Conservation (phyloP, 192 early-diverging fungal species). For the Linnemannia hyalina region DNA sequence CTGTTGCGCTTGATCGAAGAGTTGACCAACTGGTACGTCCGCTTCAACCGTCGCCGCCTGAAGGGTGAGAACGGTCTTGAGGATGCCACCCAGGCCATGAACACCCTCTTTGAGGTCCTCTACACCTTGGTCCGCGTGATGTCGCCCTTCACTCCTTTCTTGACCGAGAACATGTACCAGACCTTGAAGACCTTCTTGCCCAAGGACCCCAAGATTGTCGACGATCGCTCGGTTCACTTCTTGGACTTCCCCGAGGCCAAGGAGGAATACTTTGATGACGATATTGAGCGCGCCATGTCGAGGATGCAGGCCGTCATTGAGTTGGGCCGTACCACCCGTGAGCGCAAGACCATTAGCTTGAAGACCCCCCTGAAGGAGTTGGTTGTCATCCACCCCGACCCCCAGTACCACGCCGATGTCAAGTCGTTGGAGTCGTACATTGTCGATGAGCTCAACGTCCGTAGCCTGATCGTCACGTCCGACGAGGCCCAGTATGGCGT, state of each 20-base stretch:
- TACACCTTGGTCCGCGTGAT: conserved; percentile 91
- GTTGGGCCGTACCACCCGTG: conserved; percentile 90
- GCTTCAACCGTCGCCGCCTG: conserved; percentile 96
- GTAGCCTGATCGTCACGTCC: conserved; percentile 86
- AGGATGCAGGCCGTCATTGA: conserved; percentile 99
- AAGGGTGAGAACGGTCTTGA: conserved; percentile 95
- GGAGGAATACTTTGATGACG: conserved; percentile 95
- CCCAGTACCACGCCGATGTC: conserved; percentile 91
- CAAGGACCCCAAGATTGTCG: conserved; percentile 64
- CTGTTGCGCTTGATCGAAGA: conserved; percentile 91
- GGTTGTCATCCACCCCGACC: conserved; percentile 90
- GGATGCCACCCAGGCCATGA: conserved; percentile 88
- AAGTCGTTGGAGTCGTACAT: conserved; percentile 89
- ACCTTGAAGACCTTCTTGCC: conserved; percentile 85
- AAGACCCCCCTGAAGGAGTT: conserved; percentile 96
- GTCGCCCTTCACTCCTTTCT: conserved; percentile 98
- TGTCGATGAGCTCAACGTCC: conserved; percentile 93
- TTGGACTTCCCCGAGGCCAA: conserved; percentile 93
- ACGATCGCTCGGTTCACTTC: conserved; percentile 94
- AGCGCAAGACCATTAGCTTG: conserved; percentile 91
- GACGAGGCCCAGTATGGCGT: conserved; percentile 95
- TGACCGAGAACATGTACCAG: conserved; percentile 98
- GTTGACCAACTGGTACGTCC: conserved; percentile 99
- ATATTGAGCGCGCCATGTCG: conserved; percentile 93
- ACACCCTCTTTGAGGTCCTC: conserved; percentile 96